Conservation (phyloP, 768 basidiomycete genomes). For the Leccinum obscurum region DNA sequence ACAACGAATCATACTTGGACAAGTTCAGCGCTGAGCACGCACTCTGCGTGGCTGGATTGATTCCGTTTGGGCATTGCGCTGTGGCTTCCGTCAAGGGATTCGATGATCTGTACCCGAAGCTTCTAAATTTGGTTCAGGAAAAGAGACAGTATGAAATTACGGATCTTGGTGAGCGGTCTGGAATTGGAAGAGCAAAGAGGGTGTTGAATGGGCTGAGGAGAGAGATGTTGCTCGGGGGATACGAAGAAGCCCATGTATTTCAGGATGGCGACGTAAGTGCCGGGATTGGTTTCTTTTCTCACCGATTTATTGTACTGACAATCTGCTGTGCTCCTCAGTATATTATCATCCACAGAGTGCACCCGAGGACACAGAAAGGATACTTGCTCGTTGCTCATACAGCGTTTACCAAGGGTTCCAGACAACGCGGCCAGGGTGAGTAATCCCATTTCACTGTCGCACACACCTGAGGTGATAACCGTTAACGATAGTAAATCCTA, state of each 20-base stretch:
- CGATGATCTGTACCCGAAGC: slow-evolving; percentile 94
- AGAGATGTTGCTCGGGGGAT: slow-evolving; percentile 89
- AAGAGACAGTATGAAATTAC: slow-evolving; percentile 76
- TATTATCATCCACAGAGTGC: slow-evolving; percentile 89
- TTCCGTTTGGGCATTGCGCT: slow-evolving; percentile 85
- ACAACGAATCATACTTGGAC: slow-evolving; percentile 89
- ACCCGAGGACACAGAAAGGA: slow-evolving; percentile 87
- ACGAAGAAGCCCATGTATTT: slow-evolving; percentile 92
- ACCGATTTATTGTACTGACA: slow-evolving; percentile 2
- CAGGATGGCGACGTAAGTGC: slow-evolving; percentile 89
- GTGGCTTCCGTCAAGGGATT: slow-evolving; percentile 96
- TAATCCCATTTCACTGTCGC: slow-evolving; percentile 8
- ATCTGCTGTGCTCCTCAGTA: slow-evolving; percentile 54
- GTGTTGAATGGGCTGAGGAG: slow-evolving; percentile 84
- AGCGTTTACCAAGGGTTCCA: slow-evolving; percentile 81
- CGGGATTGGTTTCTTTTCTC: background rate
- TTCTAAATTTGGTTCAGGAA: slow-evolving; percentile 88
- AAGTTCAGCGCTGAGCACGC: slow-evolving; percentile 95
- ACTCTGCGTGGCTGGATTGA: slow-evolving; percentile 91
- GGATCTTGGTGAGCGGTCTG: slow-evolving; percentile 53
- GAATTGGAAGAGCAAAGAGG: slow-evolving; percentile 60
- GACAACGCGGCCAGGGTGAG: slow-evolving; percentile 80
- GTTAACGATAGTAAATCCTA: slow-evolving; percentile 63
- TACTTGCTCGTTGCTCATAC: slow-evolving; percentile 92
- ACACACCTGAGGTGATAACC: background rate